Conservation (phyloP, 768 basidiomycete genomes). For the Collybiopsis confluens region DNA sequence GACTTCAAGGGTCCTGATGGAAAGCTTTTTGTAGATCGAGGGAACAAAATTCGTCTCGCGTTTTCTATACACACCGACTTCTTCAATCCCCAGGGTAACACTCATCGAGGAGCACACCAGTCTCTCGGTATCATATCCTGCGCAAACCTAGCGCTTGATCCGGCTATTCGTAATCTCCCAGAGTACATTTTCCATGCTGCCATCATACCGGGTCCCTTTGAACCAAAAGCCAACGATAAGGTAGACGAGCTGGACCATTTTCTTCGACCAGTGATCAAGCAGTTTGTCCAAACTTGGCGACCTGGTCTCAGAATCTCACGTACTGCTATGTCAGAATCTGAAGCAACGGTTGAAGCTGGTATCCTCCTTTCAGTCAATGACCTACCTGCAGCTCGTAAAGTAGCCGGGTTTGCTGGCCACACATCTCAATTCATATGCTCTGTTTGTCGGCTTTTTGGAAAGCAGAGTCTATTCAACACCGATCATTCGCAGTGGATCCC, state of each 20-base stretch:
- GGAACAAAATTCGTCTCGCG: conserved; percentile 13
- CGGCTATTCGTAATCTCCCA: conserved; percentile 7
- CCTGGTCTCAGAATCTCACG: conserved; percentile 21
- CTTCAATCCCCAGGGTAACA: conserved; percentile 28
- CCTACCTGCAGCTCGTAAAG: conserved; percentile 23
- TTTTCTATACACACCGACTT: conserved; percentile 28
- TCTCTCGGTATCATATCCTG: conserved; percentile 29
- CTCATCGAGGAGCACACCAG: conserved; percentile 16
- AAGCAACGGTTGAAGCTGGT: conserved; percentile 12
- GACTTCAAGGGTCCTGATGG: conserved; percentile 23
- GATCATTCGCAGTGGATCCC: conserved; percentile 20
- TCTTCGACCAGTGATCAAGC: conserved; percentile 27
- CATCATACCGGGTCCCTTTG: conserved; percentile 31
- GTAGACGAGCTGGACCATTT: conserved; percentile 34
- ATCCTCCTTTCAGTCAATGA: conserved; percentile 26
- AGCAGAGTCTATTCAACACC: conserved; percentile 21
- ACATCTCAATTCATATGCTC: conserved; percentile 22
- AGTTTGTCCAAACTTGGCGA: conserved; percentile 28
- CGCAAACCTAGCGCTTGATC: conserved; percentile 3
- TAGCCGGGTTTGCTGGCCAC: conserved; percentile 18
- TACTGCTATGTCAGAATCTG: conserved; percentile 14
- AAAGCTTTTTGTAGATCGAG: conserved; percentile 17
- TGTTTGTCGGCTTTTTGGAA: conserved; percentile 16
- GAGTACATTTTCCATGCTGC: conserved; percentile 37
- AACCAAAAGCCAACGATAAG: conserved; percentile 23